Base-by-base conservation (phyloP, 257 asterid genomes). In the Marsdenia floribunda region DNA sequence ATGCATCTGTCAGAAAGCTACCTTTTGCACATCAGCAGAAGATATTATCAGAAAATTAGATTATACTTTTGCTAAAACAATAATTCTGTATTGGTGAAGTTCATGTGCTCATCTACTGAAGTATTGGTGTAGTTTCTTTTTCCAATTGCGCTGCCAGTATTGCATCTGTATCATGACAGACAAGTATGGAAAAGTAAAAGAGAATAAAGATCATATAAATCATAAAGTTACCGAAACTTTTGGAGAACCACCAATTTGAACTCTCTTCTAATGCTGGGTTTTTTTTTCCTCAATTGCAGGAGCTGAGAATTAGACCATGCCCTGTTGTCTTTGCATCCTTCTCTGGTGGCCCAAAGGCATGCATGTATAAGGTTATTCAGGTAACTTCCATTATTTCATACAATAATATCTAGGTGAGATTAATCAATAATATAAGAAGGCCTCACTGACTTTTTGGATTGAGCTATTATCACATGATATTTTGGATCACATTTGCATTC, bases 291-390 rank as follows among this genome's bases (percentile, higher is more conserved):
- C 70, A 24, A 53, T 21, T 58, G 81, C 79, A 95, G 99, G 98
- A 95, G 85, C 91, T 95, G 49, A 92, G 86, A 85, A 73, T 83
- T 76, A 86, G 90, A 83, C 97, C 96, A 38, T 84, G 97, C 84
- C 98, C 99, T 12, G 86, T 95, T 66, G 91, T 92, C 77, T 86
- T 95, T 80, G 97, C 96, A 75, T 95, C 99, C 15, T 95, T 95
- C 81, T 95, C 99, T 22, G 96, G 96, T 40, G 99, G 99, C 73
- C 97, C 96, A 8, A 95, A 90, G 86, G 91, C 98, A 74, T 90
- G 98, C 82, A 88, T 92, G 98, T 95, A 90, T 77, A 95, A 95
- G 85, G 91, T 91, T 82, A 84, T 92, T 80, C 96, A 91, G 96
- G 99, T 92, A 87, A 83, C 69, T 13, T 64, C 75, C 75, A 37